These are phyloP conservation scores for Pisolithus sp. DNA, from an alignment of 768 basidiomycete species.

Conservation along the genomic window DNA sequence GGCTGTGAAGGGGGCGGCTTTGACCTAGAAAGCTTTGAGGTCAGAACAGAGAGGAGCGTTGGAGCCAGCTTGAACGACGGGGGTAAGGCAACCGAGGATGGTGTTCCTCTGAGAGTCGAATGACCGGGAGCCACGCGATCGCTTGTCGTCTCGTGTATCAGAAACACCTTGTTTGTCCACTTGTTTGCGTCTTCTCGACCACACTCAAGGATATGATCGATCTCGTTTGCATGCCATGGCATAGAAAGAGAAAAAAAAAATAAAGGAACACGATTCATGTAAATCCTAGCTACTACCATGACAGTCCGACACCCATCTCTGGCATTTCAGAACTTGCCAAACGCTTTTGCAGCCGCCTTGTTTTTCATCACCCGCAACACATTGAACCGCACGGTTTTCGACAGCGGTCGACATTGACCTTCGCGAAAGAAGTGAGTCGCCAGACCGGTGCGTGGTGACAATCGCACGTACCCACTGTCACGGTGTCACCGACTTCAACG, in stretches of 20 bases:
- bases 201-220: too few relatives aligned
- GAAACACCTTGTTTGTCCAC: constrained; percentile 27
- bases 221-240: constrained; percentile 11
- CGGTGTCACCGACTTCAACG: constrained; percentile 87
- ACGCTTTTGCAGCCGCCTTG: constrained; percentile 87
- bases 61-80: constrained; percentile 64
- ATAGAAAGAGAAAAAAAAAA: constrained; percentile 20
- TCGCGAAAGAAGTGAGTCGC: background rate
- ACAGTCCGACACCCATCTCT: background rate
- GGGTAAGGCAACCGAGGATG: background rate
- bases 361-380: constrained; percentile 91
- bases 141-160: constrained; percentile 11
- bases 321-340: constrained; percentile 82
- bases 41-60: constrained; percentile 69
- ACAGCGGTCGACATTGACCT: constrained; percentile 98
- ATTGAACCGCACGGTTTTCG: constrained; percentile 99
- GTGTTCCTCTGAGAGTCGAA: constrained; percentile 10
- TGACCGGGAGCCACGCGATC: constrained; percentile 22
- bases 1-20: constrained; percentile 71
- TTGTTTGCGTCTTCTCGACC: constrained; percentile 26
- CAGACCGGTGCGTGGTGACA: background rate
- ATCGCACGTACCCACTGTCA: constrained; percentile 80
- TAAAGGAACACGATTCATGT: constrained; percentile 8
- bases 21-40: constrained; percentile 64
- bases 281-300: constrained; percentile 18